These are phyloP conservation scores for Penicillium canariense DNA, from an alignment of 495 filamentous ascomycete genomes.

Conservation along the genomic window DNA sequence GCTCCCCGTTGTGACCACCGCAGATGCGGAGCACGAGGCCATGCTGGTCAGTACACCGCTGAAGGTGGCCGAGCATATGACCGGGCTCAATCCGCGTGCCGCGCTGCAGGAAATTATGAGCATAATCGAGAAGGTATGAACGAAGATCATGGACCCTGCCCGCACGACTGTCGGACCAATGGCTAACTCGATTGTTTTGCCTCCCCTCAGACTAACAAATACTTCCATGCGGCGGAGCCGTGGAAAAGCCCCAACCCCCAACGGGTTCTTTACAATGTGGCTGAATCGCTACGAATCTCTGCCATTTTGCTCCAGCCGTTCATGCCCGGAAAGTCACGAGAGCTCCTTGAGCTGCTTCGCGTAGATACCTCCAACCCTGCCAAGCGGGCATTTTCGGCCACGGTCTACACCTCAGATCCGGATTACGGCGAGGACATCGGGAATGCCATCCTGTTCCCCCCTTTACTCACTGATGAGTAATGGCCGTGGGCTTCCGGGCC, in stretches of 20 bases:
- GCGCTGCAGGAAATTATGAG: constrained; percentile 68
- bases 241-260: constrained; percentile 53
- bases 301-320: constrained; percentile 89
- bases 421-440: constrained; percentile 62
- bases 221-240: constrained; percentile 57
- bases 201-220: constrained; percentile 62
- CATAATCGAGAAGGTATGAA: constrained; percentile 52
- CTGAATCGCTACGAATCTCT: constrained; percentile 74
- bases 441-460: constrained; percentile 55
- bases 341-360: constrained; percentile 74
- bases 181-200: constrained; percentile 13
- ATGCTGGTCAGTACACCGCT: constrained; percentile 35
- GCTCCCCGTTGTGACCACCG: constrained; percentile 25
- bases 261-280: constrained; percentile 62
- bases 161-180: constrained; percentile 8
- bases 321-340: constrained; percentile 75
- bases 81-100: constrained; percentile 56
- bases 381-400: constrained; percentile 55
- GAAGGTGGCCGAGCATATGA: constrained; percentile 57
- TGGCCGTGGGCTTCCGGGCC: constrained; percentile 5
- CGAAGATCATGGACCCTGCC: constrained; percentile 2
- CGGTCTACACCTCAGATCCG: constrained; percentile 57
- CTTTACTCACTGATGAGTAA: constrained; percentile 49
- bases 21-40: constrained; percentile 33
- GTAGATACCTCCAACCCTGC: constrained; percentile 50